Percentiles rank a stretch among this genome's conserved stretches.
Conservation (phyloP, 1,139 yeast species). For the Debaryomyces psychrophilus region DNA sequence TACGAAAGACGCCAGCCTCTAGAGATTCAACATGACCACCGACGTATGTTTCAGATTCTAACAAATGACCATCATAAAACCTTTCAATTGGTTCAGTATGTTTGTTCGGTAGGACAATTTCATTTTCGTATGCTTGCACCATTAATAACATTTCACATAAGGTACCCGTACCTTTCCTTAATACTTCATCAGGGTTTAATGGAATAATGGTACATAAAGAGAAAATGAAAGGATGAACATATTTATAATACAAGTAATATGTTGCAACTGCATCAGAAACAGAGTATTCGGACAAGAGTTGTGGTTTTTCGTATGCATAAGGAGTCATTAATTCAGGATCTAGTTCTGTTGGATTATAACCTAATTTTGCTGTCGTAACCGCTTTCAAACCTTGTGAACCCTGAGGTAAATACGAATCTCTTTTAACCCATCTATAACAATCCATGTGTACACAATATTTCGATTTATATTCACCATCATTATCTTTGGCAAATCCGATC, state of each 20-base stretch:
- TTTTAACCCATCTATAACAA: constrained; percentile 97
- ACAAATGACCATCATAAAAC: constrained; percentile 89
- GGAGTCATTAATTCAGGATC: constrained; percentile 99
- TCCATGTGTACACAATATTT: constrained; percentile 96
- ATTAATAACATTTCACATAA: constrained; percentile 95
- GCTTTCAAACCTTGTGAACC: constrained; percentile 99
- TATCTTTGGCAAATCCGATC: constrained; percentile 89
- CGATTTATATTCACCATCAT: constrained; percentile 91
- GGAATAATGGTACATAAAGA: constrained; percentile 96
- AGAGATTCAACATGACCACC: constrained; percentile 98
- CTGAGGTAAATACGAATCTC: constrained; percentile 96
- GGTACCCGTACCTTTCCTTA: constrained; percentile 98
- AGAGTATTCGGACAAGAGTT: constrained; percentile 89
- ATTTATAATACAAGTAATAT: constrained; percentile 91
- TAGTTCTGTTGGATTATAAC: constrained; percentile 93
- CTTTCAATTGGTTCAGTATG: constrained; percentile 91
- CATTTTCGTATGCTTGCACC: constrained; percentile 89
- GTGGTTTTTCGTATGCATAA: constrained; percentile 93
- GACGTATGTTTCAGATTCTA: constrained; percentile 96
- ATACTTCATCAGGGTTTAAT: constrained; percentile 91
- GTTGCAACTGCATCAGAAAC: constrained; percentile 99
- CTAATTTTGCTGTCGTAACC: constrained; percentile 93
- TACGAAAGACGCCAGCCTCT: constrained; percentile 96
- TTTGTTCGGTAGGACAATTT: constrained; percentile 86
- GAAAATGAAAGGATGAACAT: constrained; percentile 95